Conservation (phyloP, 768 basidiomycete species). For the Suillus bovinus region DNA sequence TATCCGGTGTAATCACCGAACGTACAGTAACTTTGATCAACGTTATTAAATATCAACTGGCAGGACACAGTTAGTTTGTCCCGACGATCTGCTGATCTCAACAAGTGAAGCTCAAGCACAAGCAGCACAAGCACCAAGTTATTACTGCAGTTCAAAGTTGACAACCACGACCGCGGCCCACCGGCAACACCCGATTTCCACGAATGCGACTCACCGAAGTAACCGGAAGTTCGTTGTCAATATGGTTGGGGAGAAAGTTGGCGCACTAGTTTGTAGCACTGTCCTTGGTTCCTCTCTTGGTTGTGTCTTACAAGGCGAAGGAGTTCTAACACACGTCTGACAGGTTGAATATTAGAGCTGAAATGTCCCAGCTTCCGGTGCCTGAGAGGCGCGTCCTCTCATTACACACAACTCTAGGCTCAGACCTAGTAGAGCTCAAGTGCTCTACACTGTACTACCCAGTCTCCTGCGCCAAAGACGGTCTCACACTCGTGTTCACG, state of each 20-base stretch:
- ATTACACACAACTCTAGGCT: conserved; percentile 18
- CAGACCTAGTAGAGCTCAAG: conserved; percentile 13
- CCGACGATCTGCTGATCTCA: too few relatives aligned
- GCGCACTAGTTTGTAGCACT: not conserved
- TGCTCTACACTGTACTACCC: conserved; percentile 29
- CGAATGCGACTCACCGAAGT: not conserved
- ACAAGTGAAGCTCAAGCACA: too few relatives aligned
- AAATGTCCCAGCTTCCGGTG: not conserved
- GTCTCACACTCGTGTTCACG: conserved; percentile 27
- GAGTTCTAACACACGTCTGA: not conserved
- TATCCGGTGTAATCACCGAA: too few relatives aligned
- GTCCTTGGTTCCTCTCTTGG: not conserved
- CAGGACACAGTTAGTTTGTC: too few relatives aligned
- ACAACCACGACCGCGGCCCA: too few relatives aligned
- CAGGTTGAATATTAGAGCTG: not conserved
- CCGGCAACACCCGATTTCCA: not conserved
- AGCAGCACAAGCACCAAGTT: too few relatives aligned
- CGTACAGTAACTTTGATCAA: too few relatives aligned
- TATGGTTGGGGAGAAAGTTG: not conserved
- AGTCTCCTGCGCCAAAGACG: conserved; percentile 17
- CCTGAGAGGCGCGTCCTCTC: conserved; percentile 23
- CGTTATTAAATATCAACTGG: too few relatives aligned
- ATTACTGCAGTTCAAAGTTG: too few relatives aligned
- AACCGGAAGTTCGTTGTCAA: not conserved
- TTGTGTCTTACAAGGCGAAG: not conserved